A percentile compares a stretch with the other conserved stretches of the same genome.
phyloP scores from a whole-genome alignment of 352 stramenopile genomes.

The Phytopythium montanum region DNA sequence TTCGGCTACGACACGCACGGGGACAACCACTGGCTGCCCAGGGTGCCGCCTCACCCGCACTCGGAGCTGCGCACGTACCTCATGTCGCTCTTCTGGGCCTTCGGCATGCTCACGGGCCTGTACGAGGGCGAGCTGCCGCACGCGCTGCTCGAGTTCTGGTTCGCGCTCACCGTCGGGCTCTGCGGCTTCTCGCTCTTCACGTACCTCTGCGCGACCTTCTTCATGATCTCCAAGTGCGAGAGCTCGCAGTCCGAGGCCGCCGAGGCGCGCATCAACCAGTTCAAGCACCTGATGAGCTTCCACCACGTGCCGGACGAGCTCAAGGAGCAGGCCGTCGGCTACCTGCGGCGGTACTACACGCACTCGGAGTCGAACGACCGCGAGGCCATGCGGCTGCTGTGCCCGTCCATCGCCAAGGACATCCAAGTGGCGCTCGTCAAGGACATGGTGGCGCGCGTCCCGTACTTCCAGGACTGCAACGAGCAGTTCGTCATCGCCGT shows the following conservation, averaged over 20 bases:
- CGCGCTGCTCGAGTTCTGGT: conserved; percentile 42
- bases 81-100: conserved; percentile 60
- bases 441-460: conserved; percentile 45
- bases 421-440: conserved; percentile 62
- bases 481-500: conserved; percentile 64
- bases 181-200: conserved; percentile 72
- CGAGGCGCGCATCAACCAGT: conserved; percentile 65
- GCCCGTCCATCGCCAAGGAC: conserved; percentile 61
- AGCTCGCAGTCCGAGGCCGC: conserved; percentile 40
- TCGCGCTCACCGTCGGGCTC: conserved; percentile 58
- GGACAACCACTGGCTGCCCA: conserved; percentile 49
- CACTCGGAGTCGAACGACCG: conserved; percentile 66
- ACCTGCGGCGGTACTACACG: conserved; percentile 57
- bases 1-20: conserved; percentile 50
- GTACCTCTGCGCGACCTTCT: conserved; percentile 64
- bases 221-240: conserved; percentile 81
- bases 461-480: conserved; percentile 55
- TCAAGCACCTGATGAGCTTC: conserved; percentile 68
- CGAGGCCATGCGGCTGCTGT: conserved; percentile 52
- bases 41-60: conserved; percentile 15
- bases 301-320: conserved; percentile 49
- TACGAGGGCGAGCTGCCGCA: conserved; percentile 63
- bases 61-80: conserved; percentile 35
- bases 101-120: conserved; percentile 55
- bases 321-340: conserved; percentile 47